Evolutionary conservation across 2,329 filamentous ascomycete species (phyloP).

Genomic region (Diplodia mutila): DNA sequence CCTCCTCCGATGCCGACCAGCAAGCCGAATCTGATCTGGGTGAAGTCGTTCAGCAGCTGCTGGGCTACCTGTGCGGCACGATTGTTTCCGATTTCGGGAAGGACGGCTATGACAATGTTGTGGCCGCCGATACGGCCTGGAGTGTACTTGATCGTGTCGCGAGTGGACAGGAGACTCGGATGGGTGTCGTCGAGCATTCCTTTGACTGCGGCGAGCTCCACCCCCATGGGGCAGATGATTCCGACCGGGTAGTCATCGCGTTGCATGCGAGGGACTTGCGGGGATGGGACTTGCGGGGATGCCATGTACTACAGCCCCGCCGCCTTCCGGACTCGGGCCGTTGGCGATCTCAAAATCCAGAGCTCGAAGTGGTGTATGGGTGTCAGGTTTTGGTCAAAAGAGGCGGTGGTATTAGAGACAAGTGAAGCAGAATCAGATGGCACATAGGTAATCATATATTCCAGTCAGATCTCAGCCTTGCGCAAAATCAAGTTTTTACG

Average conservation of each 20-base stretch:
- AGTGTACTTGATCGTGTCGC: not conserved
- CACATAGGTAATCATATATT: too few species aligned
- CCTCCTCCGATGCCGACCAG: constrained; percentile 20
- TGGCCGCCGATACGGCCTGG: not conserved
- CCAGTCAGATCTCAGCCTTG: too few species aligned
- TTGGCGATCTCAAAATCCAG: too few species aligned
- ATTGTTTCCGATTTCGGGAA: constrained; percentile 24
- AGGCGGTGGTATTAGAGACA: too few species aligned
- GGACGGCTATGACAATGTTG: not conserved
- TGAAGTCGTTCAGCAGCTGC: constrained; percentile 1
- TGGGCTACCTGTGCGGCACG: constrained; percentile 2
- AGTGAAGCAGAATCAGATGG: too few species aligned
- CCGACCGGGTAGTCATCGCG: not conserved
- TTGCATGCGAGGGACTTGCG: not conserved
- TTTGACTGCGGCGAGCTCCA: not conserved
- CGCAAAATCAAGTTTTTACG: too few species aligned
- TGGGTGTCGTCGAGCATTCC: not conserved
- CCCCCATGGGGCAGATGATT: not conserved
- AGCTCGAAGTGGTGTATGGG: too few species aligned
- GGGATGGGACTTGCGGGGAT: too few species aligned
- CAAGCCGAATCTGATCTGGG: not conserved
- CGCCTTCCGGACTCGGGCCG: too few species aligned
- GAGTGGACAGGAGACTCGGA: not conserved
- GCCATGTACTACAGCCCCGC: too few species aligned
- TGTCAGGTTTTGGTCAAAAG: too few species aligned